Percentiles rank a stretch among this genome's conserved stretches.
phyloP scores from a whole-genome alignment of 2,329 filamentous ascomycete genomes.

The Penicillium sp. region DNA sequence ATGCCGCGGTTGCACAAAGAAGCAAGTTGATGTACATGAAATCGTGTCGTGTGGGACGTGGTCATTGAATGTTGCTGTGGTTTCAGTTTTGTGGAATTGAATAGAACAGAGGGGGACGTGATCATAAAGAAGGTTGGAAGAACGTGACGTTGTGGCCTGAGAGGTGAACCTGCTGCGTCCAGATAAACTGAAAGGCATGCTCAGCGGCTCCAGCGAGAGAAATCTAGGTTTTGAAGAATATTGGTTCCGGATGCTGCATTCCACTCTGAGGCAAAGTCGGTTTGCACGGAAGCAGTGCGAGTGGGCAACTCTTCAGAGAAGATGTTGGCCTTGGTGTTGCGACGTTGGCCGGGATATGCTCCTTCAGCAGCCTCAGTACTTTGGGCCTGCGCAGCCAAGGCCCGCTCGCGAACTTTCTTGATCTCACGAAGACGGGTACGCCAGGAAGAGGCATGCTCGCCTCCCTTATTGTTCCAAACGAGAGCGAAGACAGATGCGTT shows the following conservation, averaged over 20 bases:
- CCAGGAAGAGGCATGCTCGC: slow-evolving; percentile 88
- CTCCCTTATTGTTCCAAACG: slow-evolving; percentile 76
- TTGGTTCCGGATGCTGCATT: slow-evolving; percentile 40
- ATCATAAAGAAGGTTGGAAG: neutral
- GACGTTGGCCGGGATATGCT: slow-evolving; percentile 35
- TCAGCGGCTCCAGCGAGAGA: slow-evolving; percentile 46
- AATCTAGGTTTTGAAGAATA: slow-evolving; percentile 44
- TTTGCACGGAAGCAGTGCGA: slow-evolving; percentile 34
- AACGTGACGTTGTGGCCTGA: neutral
- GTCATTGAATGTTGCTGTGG: slow-evolving; percentile 5
- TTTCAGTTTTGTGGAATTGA: slow-evolving; percentile 9
- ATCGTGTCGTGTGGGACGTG: slow-evolving; percentile 17
- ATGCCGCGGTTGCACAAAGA: slow-evolving; percentile 24
- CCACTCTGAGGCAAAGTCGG: slow-evolving; percentile 40
- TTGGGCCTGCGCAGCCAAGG: slow-evolving; percentile 33
- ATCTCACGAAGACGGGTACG: slow-evolving; percentile 83
- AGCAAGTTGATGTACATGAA: slow-evolving; percentile 31
- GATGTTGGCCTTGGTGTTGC: slow-evolving; percentile 42
- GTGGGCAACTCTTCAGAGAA: slow-evolving; percentile 38
- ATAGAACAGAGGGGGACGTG: neutral
- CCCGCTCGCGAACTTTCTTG: slow-evolving; percentile 70
- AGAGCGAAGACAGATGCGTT: slow-evolving; percentile 92
- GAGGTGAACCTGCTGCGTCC: neutral
- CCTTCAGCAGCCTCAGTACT: slow-evolving; percentile 32
- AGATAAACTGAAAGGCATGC: neutral